Conservation (phyloP, 768 basidiomycete genomes). For the Rubroboletus satanas region DNA sequence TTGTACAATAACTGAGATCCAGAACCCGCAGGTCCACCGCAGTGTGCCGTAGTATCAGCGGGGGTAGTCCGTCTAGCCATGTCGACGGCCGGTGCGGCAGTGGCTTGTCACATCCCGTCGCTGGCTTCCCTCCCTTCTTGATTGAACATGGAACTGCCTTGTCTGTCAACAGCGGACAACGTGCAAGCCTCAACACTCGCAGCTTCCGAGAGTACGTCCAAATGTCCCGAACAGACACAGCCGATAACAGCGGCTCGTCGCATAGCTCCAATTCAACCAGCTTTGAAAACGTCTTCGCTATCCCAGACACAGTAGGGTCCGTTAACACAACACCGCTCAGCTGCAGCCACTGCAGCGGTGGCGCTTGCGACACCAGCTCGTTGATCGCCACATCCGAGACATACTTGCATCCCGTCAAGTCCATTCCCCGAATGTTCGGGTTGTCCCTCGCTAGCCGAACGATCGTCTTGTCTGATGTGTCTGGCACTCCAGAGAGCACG, state of each 20-base stretch:
- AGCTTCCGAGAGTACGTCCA: constrained; percentile 79
- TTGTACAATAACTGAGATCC: constrained; percentile 69
- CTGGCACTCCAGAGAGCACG: constrained; percentile 62
- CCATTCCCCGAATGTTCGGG: constrained; percentile 65
- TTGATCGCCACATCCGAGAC: constrained; percentile 78
- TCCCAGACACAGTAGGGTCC: constrained; percentile 56
- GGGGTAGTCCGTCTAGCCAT: constrained; percentile 60
- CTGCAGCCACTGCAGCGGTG: constrained; percentile 69
- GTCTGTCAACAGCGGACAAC: constrained; percentile 75
- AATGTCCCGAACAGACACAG: constrained; percentile 70
- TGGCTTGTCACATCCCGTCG: constrained; percentile 42
- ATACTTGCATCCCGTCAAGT: constrained; percentile 68
- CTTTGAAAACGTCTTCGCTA: constrained; percentile 70
- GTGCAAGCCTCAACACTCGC: constrained; percentile 69
- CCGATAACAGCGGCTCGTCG: constrained; percentile 64
- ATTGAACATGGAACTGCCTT: constrained; percentile 63
- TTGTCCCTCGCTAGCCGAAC: constrained; percentile 60
- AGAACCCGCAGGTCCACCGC: constrained; percentile 75
- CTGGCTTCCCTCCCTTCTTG: constrained; percentile 32
- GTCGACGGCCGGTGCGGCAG: constrained; percentile 53
- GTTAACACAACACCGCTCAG: constrained; percentile 66
- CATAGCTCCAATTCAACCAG: constrained; percentile 80
- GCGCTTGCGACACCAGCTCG: constrained; percentile 64
- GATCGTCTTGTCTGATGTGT: constrained; percentile 67
- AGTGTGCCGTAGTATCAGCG: constrained; percentile 57